phyloP scores from a whole-genome alignment of 176 grass and related monocot species.

The Ensete glaucum region DNA sequence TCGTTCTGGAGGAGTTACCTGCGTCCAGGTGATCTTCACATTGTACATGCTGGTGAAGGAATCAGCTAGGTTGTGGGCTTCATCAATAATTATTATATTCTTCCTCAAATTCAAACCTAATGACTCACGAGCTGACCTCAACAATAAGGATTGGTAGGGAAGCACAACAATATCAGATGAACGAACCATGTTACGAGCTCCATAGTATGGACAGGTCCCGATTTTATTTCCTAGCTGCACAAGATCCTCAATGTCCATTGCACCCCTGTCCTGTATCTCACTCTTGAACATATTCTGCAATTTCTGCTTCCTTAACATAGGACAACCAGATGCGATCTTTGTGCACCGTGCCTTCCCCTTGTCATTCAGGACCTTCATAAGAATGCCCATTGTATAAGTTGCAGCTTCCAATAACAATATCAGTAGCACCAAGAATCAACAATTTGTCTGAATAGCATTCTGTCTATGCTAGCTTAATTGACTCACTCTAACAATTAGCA shows the following conservation, averaged over 20 bases:
- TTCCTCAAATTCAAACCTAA: constrained; percentile 80
- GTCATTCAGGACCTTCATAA: constrained; percentile 40
- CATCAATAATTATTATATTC: constrained; percentile 89
- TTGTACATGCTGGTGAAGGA: constrained; percentile 82
- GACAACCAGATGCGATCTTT: constrained; percentile 64
- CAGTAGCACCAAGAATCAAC: neutral
- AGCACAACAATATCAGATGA: constrained; percentile 76
- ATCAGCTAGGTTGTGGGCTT: constrained; percentile 87
- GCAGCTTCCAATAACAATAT: neutral
- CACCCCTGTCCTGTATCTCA: constrained; percentile 39
- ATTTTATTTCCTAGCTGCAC: constrained; percentile 59
- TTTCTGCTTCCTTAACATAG: constrained; percentile 64
- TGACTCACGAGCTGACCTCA: constrained; percentile 81
- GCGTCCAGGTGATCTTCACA: constrained; percentile 56
- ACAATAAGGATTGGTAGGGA: constrained; percentile 75
- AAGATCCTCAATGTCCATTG: constrained; percentile 88
- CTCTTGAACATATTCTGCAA: constrained; percentile 61
- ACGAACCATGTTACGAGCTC: constrained; percentile 55
- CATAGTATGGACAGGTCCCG: constrained; percentile 85
- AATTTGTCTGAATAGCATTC: neutral
- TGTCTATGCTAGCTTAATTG: neutral
- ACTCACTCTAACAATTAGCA: neutral
- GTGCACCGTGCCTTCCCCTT: constrained; percentile 29
- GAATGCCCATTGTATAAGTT: neutral
- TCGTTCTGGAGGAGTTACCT: constrained; percentile 28